Evolutionary conservation across 495 filamentous ascomycete species (phyloP).

Genomic region (Chaetomium cochliodes): DNA sequence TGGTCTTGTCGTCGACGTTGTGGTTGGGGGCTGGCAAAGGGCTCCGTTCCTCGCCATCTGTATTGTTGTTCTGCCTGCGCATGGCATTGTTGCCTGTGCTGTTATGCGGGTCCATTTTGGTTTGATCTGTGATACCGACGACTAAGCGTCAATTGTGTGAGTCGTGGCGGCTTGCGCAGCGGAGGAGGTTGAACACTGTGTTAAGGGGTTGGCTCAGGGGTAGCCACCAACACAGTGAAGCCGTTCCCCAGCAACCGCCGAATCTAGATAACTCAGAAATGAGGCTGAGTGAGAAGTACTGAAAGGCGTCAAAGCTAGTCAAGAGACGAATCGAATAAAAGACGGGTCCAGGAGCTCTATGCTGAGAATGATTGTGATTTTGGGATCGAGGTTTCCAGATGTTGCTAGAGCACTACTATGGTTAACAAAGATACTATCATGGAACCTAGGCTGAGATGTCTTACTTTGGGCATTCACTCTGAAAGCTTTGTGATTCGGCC

Average conservation of each 20-base stretch:
- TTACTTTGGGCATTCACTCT: too few relatives aligned
- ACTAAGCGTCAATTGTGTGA: conserved; percentile 11
- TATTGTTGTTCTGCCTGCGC: not conserved
- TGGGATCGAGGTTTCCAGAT: too few relatives aligned
- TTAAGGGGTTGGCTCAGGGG: conserved; percentile 7
- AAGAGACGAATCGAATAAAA: too few relatives aligned
- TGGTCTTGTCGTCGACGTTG: conserved; percentile 19
- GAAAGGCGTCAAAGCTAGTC: too few relatives aligned
- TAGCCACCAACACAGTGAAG: not conserved
- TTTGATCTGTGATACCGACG: conserved; percentile 6
- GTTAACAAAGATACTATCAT: too few relatives aligned
- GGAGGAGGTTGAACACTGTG: not conserved
- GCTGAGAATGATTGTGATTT: too few relatives aligned
- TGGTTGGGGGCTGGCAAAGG: not conserved
- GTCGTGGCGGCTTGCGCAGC: not conserved
- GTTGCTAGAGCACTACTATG: too few relatives aligned
- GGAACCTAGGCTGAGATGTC: too few relatives aligned
- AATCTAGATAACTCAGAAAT: not conserved
- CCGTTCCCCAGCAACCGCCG: not conserved
- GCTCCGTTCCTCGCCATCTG: not conserved
- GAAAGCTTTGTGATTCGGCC: too few relatives aligned
- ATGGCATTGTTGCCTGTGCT: not conserved
- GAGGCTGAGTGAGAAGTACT: too few relatives aligned
- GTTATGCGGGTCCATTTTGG: conserved; percentile 10
- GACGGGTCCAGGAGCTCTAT: too few relatives aligned